Conservation (phyloP, 2,329 filamentous ascomycete genomes). For the Trichoderma atrobrunneum region DNA sequence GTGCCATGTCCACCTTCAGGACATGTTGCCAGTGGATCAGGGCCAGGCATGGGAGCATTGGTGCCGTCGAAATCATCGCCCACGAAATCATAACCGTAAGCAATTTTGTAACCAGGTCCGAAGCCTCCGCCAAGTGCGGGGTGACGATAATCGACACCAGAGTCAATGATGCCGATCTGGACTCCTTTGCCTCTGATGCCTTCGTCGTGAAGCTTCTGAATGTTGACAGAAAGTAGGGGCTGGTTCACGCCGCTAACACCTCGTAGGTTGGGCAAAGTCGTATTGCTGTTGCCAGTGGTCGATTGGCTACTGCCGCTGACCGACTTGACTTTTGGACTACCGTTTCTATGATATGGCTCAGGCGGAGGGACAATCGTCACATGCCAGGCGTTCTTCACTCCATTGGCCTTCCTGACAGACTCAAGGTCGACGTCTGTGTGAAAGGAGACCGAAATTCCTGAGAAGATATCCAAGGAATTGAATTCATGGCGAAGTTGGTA, state of each 20-base stretch:
- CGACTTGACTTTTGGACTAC: not conserved
- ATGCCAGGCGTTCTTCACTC: conserved; percentile 4
- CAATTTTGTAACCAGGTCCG: conserved; percentile 45
- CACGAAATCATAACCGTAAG: conserved; percentile 27
- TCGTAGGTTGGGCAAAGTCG: not conserved
- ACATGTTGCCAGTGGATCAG: conserved; percentile 25
- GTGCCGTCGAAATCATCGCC: conserved; percentile 25
- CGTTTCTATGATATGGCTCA: not conserved
- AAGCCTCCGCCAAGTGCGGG: conserved; percentile 59
- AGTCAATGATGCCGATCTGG: conserved; percentile 20
- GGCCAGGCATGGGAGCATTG: conserved; percentile 21
- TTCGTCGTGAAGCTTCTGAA: conserved; percentile 20
- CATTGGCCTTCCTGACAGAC: not conserved
- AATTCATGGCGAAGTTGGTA: conserved; percentile 3
- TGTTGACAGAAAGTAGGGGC: conserved; percentile 17
- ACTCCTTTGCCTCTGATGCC: conserved; percentile 22
- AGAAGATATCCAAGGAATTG: not conserved
- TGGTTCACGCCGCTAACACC: not conserved
- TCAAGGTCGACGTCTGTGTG: not conserved
- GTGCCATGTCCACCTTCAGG: conserved; percentile 24
- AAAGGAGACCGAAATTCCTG: not conserved
- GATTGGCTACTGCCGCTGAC: not conserved
- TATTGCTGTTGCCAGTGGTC: no score
- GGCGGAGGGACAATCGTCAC: not conserved
- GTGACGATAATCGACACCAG: conserved; percentile 55